A percentile compares a stretch with the other conserved stretches of the same genome.
Evolutionary conservation across 139 green algal species (phyloP).

Genomic region (Haematococcus lacustris): DNA sequence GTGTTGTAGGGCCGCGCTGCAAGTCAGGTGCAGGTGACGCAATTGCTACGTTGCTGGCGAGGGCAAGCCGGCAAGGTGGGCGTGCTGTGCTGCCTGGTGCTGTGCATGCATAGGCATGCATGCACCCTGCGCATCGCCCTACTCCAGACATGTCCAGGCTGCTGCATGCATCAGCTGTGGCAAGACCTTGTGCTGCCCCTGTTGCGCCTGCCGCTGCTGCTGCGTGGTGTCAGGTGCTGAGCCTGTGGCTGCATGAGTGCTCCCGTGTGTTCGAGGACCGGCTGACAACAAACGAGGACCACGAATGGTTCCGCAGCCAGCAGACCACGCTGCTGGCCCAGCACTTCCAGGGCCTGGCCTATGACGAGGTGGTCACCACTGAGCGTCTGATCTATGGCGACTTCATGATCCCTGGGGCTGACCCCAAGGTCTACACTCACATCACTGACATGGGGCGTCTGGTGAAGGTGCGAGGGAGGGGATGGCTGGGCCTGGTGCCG

Average conservation of each 20-base stretch:
- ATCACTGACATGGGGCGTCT: conserved; percentile 52
- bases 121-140: no score
- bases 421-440: conserved; percentile 53
- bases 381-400: conserved; percentile 64
- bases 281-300: conserved; percentile 67
- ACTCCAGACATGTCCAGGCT: no score
- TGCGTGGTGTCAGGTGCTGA: conserved; percentile 52
- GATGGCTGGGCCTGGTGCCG: no score
- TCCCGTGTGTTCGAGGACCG: conserved; percentile 66
- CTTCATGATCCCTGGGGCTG: conserved; percentile 59
- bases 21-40: no score
- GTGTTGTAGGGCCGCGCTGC: no score
- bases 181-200: no score
- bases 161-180: no score
- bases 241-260: conserved; percentile 67
- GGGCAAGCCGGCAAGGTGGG: no score
- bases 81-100: no score
- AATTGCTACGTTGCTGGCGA: no score
- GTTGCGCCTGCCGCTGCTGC: no score
- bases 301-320: conserved; percentile 51
- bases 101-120: no score
- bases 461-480: conserved; percentile 25
- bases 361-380: conserved; percentile 35
- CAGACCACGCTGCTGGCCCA: conserved; percentile 26
- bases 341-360: conserved; percentile 9